Evolutionary conservation across 768 basidiomycete genomes (phyloP), one percentile per base, ranked within the genome.

Genomic region (Trametes cubensis): DNA sequence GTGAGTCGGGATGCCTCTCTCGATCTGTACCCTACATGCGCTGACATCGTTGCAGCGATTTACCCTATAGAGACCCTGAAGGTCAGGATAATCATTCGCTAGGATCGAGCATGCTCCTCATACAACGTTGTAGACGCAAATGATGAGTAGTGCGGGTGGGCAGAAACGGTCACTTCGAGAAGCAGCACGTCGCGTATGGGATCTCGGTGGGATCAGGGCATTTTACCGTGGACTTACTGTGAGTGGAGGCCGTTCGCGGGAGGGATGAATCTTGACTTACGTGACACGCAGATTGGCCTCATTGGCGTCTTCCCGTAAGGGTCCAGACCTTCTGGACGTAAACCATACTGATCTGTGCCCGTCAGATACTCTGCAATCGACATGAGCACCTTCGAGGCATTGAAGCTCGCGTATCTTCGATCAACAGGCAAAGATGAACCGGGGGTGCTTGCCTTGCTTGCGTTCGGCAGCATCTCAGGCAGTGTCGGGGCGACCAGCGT

Each of bases 51-150:
- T 51, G n/a, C 48, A 94, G 94, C 92, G 64, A 98, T 98, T 76
- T 98, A 97, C 75, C 95, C 95, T 1, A 86, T 98, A 67, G 97
- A 98, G 75, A 98, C 96, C 2, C 77, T 98, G 55, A 98, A 99
- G 83, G 92, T 89, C n/a, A 13, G 21, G 34, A 2, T 18, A 14
- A 3, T 14, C 25, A 3, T 39, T 23, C 5, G 8, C 30, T 8
- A 10, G n/a, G 10, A 6, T 6, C 38, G 23, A 14, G 14, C 26
- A 15, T 38, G 20, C 4, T 6, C 23, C 59, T 60, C 40, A 54
- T 44, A 2, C 49, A 8, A 18, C 6, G 21, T 55, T 23, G 23
- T 45, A 83, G 88, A 98, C 96, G 0, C 92, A 97, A 85, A 92
- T 98, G 86, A 98, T 98, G 94, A 96, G 94, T 72, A 89, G 83